Evolutionary conservation across 148 eudicot species (phyloP).

Genomic region (Amaranthus hypochondriacus): DNA sequence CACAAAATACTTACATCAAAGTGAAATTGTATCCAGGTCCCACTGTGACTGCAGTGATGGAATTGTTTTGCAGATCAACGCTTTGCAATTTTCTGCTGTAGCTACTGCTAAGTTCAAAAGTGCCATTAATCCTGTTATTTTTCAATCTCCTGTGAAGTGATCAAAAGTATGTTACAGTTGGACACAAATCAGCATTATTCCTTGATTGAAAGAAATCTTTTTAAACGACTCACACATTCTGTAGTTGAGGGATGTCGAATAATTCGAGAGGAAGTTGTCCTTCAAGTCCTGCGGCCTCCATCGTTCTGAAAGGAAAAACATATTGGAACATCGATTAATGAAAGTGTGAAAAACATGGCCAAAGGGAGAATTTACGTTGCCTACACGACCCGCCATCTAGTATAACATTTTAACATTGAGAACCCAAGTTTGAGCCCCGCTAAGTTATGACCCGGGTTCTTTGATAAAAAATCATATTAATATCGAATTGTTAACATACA

Average conservation of each 20-base stretch:
- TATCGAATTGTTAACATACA: too few species aligned
- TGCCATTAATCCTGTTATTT: constrained; percentile 37
- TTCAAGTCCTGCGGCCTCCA: constrained; percentile 52
- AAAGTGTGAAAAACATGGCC: too few species aligned
- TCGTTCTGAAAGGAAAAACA: constrained; percentile 37
- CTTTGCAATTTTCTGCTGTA: constrained; percentile 41
- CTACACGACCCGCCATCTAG: too few species aligned
- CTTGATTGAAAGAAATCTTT: background rate
- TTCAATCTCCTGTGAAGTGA: constrained; percentile 32
- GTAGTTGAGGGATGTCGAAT: constrained; percentile 56
- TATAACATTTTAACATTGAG: too few species aligned
- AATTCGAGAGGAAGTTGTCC: constrained; percentile 60
- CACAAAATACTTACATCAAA: constrained; percentile 31
- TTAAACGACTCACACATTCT: constrained; percentile 49
- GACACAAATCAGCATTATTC: background rate
- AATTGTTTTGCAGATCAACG: constrained; percentile 43
- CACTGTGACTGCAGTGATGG: constrained; percentile 22
- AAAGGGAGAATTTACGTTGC: too few species aligned
- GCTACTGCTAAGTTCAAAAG: constrained; percentile 31
- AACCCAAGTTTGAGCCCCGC: too few species aligned
- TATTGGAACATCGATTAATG: too few species aligned
- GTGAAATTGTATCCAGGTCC: constrained; percentile 21
- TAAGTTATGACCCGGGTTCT: too few species aligned
- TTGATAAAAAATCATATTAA: too few species aligned
- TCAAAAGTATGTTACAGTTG: background rate